phyloP scores from a whole-genome alignment of 1,139 yeast species.

The Magnusiomyces paraingens region DNA sequence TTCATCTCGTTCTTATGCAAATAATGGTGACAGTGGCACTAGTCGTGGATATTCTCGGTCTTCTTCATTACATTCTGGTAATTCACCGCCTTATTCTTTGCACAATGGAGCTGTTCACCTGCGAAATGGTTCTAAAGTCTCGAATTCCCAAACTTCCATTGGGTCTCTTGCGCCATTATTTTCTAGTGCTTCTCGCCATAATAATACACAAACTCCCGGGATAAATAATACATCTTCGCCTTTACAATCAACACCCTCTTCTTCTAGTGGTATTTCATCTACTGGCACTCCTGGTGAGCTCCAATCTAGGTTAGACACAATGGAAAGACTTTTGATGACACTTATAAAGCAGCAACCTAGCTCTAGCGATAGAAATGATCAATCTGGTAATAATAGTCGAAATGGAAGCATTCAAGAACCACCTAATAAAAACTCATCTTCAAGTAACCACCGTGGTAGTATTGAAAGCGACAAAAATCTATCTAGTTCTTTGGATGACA shows the following conservation, averaged over 20 bases:
- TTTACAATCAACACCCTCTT: neutral
- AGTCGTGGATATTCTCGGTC: neutral
- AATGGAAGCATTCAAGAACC: neutral
- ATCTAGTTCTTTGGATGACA: slow-evolving; percentile 10
- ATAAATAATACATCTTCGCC: neutral
- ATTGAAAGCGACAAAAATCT: slow-evolving; percentile 16
- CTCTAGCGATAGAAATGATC: too few relatives aligned
- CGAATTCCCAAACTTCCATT: neutral
- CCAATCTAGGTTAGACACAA: slow-evolving; percentile 25
- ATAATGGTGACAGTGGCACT: neutral
- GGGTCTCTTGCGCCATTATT: neutral
- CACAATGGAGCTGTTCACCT: neutral
- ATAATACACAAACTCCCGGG: neutral
- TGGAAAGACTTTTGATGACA: slow-evolving; percentile 29
- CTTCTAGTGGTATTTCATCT: neutral
- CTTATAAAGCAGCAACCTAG: slow-evolving; percentile 16
- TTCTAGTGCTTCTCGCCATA: neutral
- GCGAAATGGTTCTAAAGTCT: neutral
- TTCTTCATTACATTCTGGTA: neutral
- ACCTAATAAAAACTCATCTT: slow-evolving; percentile 1
- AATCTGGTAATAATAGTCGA: neutral
- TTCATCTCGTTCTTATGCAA: too few relatives aligned
- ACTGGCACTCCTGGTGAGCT: neutral
- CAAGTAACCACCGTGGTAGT: slow-evolving; percentile 1
- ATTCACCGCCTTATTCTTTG: neutral